phyloP scores from a whole-genome alignment of 805 yeast species.

The Candida maris region DNA sequence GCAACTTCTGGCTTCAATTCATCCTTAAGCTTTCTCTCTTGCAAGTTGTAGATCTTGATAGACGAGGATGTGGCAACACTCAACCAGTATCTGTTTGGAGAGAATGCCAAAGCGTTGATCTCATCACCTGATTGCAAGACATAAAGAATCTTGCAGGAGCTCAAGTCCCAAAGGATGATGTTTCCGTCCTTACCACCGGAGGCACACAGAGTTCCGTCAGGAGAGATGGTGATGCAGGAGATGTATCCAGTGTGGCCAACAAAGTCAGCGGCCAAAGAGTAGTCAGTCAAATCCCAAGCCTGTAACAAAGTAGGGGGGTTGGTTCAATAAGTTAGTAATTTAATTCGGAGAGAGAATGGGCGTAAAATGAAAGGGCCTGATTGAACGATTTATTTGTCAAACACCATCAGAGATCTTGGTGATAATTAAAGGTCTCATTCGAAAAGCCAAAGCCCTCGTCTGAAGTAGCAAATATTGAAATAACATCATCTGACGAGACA shows the following conservation, averaged over 20 bases:
- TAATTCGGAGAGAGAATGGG: too few species aligned
- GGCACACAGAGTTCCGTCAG: constrained; percentile 99
- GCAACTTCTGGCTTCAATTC: constrained; percentile 98
- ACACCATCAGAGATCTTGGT: constrained; percentile 96
- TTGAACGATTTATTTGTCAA: too few species aligned
- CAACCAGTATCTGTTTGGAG: constrained; percentile 99
- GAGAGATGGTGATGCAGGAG: constrained; percentile 94
- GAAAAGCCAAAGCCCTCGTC: constrained; percentile 62
- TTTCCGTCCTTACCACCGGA: constrained; percentile 99
- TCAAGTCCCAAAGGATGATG: constrained; percentile 97
- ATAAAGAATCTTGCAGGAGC: constrained; percentile 78
- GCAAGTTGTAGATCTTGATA: constrained; percentile 97
- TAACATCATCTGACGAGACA: constrained; percentile 59
- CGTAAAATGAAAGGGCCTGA: too few species aligned
- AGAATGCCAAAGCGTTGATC: constrained; percentile 97
- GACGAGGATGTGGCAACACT: constrained; percentile 99
- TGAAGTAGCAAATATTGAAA: constrained; percentile 97
- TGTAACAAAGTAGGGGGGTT: constrained; percentile 29
- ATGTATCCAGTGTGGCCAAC: constrained; percentile 99
- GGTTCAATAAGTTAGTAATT: too few species aligned
- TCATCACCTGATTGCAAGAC: constrained; percentile 93
- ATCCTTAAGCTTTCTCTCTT: constrained; percentile 89
- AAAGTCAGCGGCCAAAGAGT: constrained; percentile 85
- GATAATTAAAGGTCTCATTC: constrained; percentile 94
- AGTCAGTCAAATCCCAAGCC: constrained; percentile 90